Evolutionary conservation across 2,329 filamentous ascomycete species (phyloP).

Genomic region (Colletotrichum viniferum): DNA sequence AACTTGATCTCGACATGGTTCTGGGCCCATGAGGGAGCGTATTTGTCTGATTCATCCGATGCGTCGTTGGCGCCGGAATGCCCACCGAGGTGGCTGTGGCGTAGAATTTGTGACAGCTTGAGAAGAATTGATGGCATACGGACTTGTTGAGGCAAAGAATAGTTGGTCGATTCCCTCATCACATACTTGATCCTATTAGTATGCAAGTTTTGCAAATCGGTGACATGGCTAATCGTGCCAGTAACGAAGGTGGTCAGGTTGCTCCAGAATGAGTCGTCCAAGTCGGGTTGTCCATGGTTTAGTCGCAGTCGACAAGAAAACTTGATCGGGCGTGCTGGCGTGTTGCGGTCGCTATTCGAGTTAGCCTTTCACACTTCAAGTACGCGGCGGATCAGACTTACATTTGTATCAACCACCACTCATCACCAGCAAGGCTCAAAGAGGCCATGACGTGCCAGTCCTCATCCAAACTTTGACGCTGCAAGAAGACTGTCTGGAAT

Average conservation of each 20-base stretch:
- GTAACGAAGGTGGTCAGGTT: conserved; percentile 55
- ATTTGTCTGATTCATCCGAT: conserved; percentile 24
- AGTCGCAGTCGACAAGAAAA: conserved; percentile 41
- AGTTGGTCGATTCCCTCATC: conserved; percentile 36
- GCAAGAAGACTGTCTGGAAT: conserved; percentile 71
- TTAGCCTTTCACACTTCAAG: neutral
- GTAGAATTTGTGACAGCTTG: conserved; percentile 48
- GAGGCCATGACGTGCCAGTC: conserved; percentile 76
- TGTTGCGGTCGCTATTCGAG: conserved; percentile 28
- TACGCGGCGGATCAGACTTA: conserved; percentile 39
- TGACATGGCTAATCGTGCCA: conserved; percentile 55
- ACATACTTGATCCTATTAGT: conserved; percentile 46
- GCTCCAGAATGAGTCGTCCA: conserved; percentile 56
- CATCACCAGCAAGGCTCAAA: conserved; percentile 74
- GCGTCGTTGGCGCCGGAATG: conserved; percentile 6
- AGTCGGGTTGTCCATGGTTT: conserved; percentile 45
- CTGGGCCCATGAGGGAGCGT: conserved; percentile 55
- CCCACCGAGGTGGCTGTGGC: neutral
- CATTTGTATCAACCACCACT: conserved; percentile 78
- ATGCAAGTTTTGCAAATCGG: conserved; percentile 54
- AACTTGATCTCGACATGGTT: conserved; percentile 65
- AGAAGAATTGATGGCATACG: conserved; percentile 54
- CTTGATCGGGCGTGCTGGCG: conserved; percentile 27
- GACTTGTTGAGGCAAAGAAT: conserved; percentile 45
- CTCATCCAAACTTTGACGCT: conserved; percentile 71